Evolutionary conservation across 371 early-diverging fungal genomes (phyloP).

Genomic region (Mortierella sp.): DNA sequence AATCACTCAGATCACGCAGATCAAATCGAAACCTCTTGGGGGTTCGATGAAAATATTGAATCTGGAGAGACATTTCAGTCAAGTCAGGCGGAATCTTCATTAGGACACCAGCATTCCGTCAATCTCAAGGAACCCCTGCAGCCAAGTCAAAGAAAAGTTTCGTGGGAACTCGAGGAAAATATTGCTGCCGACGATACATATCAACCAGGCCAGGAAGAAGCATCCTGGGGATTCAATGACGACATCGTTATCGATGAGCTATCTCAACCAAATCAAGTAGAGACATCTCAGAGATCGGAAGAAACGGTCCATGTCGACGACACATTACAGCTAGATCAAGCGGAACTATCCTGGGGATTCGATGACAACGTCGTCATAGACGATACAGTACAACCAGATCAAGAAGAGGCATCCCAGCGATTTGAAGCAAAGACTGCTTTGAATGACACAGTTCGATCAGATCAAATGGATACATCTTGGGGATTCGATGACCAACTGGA

Average conservation of each 20-base stretch:
- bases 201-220: too few relatives aligned
- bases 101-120: conserved; percentile 13
- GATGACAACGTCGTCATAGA: conserved; percentile 9
- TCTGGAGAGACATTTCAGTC: background rate
- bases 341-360: conserved; percentile 21
- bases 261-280: background rate
- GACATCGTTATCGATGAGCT: conserved; percentile 3
- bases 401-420: conserved; percentile 7
- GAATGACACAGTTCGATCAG: background rate
- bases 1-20: background rate
- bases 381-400: background rate
- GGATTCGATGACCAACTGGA: conserved; percentile 11
- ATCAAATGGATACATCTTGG: conserved; percentile 1
- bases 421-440: conserved; percentile 8
- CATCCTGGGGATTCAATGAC: conserved; percentile 24
- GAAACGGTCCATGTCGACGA: background rate
- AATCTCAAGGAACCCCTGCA: background rate
- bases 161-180: conserved; percentile 13
- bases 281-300: conserved; percentile 16
- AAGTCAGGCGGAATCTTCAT: conserved; percentile 1
- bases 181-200: background rate
- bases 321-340: background rate
- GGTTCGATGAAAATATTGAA: conserved; percentile 13
- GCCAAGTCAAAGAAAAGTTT: background rate
- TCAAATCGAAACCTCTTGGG: conserved; percentile 11